phyloP scores from a whole-genome alignment of 768 basidiomycete genomes.

The Solioccasus polychromus region DNA sequence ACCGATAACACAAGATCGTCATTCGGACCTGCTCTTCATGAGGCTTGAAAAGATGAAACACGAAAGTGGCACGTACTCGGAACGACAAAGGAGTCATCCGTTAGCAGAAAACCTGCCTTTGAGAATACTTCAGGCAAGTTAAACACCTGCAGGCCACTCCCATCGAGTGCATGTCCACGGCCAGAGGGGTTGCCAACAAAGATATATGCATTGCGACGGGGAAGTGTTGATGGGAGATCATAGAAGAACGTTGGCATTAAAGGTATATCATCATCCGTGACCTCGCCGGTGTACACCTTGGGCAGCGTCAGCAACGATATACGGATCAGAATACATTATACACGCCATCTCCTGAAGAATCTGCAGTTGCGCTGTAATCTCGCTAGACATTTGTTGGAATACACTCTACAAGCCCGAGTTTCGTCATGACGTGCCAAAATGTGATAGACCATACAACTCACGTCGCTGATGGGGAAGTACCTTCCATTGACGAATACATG shows the following conservation, averaged over 20 bases:
- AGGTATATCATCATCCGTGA: constrained; percentile 51
- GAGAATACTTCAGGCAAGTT: constrained; percentile 30
- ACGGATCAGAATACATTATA: neutral
- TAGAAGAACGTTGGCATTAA: constrained; percentile 81
- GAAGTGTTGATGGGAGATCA: constrained; percentile 71
- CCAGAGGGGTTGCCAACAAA: constrained; percentile 47
- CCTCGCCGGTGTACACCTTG: constrained; percentile 55
- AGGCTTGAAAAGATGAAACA: neutral
- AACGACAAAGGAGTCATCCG: constrained; percentile 55
- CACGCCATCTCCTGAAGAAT: constrained; percentile 73
- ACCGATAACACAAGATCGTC: constrained; percentile 41
- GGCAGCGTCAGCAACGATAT: neutral
- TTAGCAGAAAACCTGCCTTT: constrained; percentile 38
- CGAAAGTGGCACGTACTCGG: constrained; percentile 44
- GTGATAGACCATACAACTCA: constrained; percentile 35
- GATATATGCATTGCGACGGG: constrained; percentile 75
- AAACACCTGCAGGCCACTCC: constrained; percentile 19
- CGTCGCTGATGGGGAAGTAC: constrained; percentile 64
- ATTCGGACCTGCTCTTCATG: constrained; percentile 12
- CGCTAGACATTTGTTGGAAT: constrained; percentile 34
- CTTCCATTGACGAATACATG: constrained; percentile 91
- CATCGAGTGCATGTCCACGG: constrained; percentile 9
- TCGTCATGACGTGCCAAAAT: neutral
- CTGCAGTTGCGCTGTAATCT: constrained; percentile 56
- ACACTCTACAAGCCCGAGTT: constrained; percentile 14